Percentiles rank a stretch among this genome's conserved stretches.
These are phyloP conservation scores for Fusarium sp. DNA, from an alignment of 2,329 filamentous ascomycete genomes.

Conservation along the genomic window DNA sequence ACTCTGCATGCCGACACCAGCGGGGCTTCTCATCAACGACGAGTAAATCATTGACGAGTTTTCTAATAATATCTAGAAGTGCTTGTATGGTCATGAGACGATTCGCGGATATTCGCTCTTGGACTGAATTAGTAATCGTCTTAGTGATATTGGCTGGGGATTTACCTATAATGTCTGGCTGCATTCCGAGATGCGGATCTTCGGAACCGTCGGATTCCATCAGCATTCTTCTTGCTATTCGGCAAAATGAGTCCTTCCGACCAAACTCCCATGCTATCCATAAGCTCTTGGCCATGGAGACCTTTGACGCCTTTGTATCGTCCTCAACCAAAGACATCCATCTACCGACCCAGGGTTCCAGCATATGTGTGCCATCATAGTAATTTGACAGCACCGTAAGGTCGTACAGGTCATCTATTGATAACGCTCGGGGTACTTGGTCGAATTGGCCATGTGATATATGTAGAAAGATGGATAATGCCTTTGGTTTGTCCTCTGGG, in stretches of 20 bases:
- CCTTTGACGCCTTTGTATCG: neutral
- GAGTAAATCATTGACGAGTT: neutral
- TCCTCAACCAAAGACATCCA: neutral
- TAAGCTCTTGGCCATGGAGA: neutral
- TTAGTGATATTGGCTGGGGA: rapidly evolving
- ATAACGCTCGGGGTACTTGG: neutral
- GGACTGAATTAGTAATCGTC: neutral
- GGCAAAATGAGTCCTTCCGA: neutral
- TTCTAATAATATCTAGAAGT: neutral
- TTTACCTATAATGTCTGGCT: neutral
- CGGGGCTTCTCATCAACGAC: slow-evolving; percentile 42
- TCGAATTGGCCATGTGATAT: neutral
- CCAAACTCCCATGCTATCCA: neutral
- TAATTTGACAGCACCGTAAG: neutral
- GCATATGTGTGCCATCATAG: neutral
- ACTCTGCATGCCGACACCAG: slow-evolving; percentile 47
- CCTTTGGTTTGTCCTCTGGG: neutral
- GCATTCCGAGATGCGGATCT: neutral
- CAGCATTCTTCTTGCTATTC: neutral
- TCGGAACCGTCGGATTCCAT: neutral
- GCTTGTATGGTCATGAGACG: neutral
- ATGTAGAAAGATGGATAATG: neutral
- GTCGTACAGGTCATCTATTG: neutral
- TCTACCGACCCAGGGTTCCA: neutral
- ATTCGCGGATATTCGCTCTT: neutral